Percentiles rank a stretch among this genome's conserved stretches.
phyloP scores from a whole-genome alignment of 441 rosid species.

The Erodium texanum region DNA sequence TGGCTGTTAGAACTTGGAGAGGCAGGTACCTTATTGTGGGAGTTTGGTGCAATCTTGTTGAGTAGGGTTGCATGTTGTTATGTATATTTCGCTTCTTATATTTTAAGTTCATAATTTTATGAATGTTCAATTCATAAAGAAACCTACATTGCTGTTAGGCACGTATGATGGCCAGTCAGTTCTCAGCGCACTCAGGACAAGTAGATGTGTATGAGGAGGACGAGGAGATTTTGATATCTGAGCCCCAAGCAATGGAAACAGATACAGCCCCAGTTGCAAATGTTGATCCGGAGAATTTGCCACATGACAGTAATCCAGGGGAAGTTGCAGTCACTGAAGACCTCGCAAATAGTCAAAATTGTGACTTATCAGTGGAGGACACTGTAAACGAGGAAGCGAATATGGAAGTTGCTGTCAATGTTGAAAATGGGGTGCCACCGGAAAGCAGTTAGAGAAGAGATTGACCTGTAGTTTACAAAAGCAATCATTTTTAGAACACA shows the following conservation, averaged over 20 bases:
- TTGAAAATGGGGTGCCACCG: slow-evolving; percentile 8
- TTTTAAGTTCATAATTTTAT: not conserved
- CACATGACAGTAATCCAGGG: slow-evolving; percentile 14
- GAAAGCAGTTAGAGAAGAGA: slow-evolving; percentile 18
- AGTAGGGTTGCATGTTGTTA: not conserved
- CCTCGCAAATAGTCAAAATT: slow-evolving; percentile 24
- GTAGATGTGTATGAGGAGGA: slow-evolving; percentile 13
- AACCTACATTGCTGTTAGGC: slow-evolving; percentile 17
- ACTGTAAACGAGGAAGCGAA: slow-evolving; percentile 16
- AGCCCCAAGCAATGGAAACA: slow-evolving; percentile 18
- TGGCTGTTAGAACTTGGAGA: not conserved
- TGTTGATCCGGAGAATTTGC: slow-evolving; percentile 5
- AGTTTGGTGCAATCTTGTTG: not conserved
- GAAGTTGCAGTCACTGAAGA: slow-evolving; percentile 28
- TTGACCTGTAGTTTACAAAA: not conserved
- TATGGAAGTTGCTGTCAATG: slow-evolving; percentile 5
- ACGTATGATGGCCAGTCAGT: slow-evolving; percentile 25
- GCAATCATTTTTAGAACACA: not conserved
- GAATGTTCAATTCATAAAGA: not conserved
- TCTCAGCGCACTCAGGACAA: slow-evolving; percentile 25
- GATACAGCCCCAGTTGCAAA: slow-evolving; percentile 23
- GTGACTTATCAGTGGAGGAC: slow-evolving; percentile 18
- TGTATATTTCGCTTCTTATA: not conserved
- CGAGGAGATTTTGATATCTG: slow-evolving; percentile 10
- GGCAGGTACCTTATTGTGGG: not conserved